Evolutionary conservation across 495 filamentous ascomycete species (phyloP).

Genomic region (Neurospora pannonica): DNA sequence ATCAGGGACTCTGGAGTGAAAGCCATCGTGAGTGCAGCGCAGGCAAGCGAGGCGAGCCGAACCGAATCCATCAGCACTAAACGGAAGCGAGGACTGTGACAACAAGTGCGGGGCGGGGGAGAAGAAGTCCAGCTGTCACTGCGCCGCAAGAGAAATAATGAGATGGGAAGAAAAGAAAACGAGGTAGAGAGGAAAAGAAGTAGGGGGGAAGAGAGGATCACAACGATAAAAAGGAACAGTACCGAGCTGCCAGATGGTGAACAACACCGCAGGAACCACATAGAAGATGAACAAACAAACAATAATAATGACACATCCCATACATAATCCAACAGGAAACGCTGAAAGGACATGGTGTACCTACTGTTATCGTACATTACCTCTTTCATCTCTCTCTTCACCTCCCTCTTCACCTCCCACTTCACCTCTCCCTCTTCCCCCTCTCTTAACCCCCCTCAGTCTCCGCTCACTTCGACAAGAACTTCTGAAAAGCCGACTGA

Average conservation of each 20-base stretch:
- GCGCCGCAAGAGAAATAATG: neutral
- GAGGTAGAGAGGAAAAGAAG: neutral
- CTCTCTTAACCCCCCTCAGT: neutral
- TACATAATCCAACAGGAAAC: neutral
- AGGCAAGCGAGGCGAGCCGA: neutral
- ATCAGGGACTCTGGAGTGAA: neutral
- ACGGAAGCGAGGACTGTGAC: neutral
- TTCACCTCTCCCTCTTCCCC: neutral
- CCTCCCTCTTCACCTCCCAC: neutral
- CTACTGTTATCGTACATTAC: neutral
- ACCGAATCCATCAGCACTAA: neutral
- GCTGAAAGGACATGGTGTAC: neutral
- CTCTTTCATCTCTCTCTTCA: neutral
- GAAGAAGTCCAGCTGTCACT: neutral
- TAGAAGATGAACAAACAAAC: neutral
- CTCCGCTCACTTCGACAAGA: constrained; percentile 47
- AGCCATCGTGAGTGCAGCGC: neutral
- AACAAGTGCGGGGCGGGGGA: neutral
- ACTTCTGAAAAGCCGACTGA: constrained; percentile 85
- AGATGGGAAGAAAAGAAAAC: neutral
- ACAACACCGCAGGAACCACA: neutral
- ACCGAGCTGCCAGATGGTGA: neutral
- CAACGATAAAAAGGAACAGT: neutral
- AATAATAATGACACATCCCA: neutral
- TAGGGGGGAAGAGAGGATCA: neutral